A percentile compares a stretch with the other conserved stretches of the same genome.
Conservation (phyloP, 2,329 filamentous ascomycete genomes). For the Monosporascus ibericus region DNA sequence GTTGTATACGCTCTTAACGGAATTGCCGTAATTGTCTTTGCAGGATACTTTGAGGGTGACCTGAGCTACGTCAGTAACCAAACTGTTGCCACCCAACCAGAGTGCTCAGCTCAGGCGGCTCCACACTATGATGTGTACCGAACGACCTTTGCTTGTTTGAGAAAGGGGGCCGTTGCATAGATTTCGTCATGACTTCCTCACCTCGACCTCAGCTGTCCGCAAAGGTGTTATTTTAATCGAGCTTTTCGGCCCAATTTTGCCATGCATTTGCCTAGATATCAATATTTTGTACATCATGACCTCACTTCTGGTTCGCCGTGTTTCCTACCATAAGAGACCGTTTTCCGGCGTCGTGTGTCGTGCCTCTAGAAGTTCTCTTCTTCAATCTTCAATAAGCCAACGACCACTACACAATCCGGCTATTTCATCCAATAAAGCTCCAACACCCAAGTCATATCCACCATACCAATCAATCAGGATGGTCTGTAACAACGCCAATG, state of each 20-base stretch:
- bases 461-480: constrained; percentile 13
- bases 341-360: constrained; percentile 6
- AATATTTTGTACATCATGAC: constrained; percentile 18
- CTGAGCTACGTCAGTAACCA: too few species aligned
- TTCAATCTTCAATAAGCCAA: neutral
- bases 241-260: constrained; percentile 2
- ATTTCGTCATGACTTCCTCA: constrained; percentile 15
- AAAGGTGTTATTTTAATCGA: neutral
- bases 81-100: too few species aligned
- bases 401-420: neutral
- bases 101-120: too few species aligned
- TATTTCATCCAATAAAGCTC: neutral
- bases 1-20: too few species aligned
- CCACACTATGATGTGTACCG: too few species aligned
- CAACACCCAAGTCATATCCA: neutral
- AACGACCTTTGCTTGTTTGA: too few species aligned
- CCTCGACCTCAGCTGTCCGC: neutral
- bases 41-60: too few species aligned
- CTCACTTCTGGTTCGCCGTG: constrained; percentile 9
- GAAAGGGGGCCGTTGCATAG: too few species aligned
- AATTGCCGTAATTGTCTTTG: too few species aligned
- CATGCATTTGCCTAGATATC: constrained; percentile 6
- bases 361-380: constrained; percentile 1
- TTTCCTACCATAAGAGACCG: constrained; percentile 11
- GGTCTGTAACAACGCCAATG: constrained; percentile 21